phyloP scores from a whole-genome alignment of 495 filamentous ascomycete species.

The Penicillium arizonense region DNA sequence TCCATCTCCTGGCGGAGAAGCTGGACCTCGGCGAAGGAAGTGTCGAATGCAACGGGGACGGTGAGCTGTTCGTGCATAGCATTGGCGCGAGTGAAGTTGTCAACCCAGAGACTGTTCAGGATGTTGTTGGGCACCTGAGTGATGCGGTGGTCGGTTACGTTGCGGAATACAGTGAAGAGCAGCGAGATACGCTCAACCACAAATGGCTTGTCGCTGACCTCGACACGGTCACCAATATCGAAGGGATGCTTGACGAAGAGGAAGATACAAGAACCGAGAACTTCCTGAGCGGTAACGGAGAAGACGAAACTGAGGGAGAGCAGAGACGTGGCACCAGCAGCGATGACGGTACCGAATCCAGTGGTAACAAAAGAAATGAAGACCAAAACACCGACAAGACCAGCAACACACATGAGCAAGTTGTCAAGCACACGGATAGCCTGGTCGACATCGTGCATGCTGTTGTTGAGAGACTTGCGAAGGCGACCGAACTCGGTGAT shows the following conservation, averaged over 20 bases:
- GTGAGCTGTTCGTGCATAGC: conserved; percentile 87
- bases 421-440: conserved; percentile 88
- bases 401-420: conserved; percentile 73
- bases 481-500: conserved; percentile 79
- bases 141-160: conserved; percentile 74
- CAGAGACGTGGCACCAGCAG: conserved; percentile 92
- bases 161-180: conserved; percentile 89
- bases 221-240: conserved; percentile 92
- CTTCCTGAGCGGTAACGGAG: conserved; percentile 84
- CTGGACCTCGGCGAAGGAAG: conserved; percentile 83
- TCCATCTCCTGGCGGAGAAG: conserved; percentile 77
- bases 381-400: conserved; percentile 78
- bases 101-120: conserved; percentile 86
- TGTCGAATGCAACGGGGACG: conserved; percentile 79
- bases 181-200: conserved; percentile 92
- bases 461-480: conserved; percentile 79
- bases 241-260: conserved; percentile 95
- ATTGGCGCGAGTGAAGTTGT: conserved; percentile 86
- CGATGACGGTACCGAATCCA: conserved; percentile 80
- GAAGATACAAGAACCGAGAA: conserved; percentile 95
- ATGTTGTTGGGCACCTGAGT: conserved; percentile 90
- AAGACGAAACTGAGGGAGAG: conserved; percentile 95
- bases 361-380: conserved; percentile 88
- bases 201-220: conserved; percentile 68
- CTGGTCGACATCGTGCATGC: conserved; percentile 96